phyloP scores from a whole-genome alignment of 441 rosid species.

The Jatropha podagrica region DNA sequence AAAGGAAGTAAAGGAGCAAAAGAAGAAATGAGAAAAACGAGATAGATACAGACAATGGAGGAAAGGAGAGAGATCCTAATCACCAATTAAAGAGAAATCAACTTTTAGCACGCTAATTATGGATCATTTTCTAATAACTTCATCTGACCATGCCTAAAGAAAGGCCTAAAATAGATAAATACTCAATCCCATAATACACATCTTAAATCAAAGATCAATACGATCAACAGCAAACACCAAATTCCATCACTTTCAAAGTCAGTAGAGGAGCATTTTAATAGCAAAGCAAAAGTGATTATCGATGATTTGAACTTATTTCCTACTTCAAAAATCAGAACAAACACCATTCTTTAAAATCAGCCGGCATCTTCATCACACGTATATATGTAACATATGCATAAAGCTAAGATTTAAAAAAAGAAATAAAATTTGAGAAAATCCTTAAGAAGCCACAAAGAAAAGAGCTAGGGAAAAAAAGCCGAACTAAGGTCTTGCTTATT shows the following conservation, averaged over 20 bases:
- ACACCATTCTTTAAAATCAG: neutral
- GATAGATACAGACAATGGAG: neutral
- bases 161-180: neutral
- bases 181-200: too few species aligned
- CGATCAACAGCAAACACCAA: neutral
- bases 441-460: neutral
- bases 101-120: neutral
- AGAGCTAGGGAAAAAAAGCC: neutral
- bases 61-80: neutral
- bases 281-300: neutral
- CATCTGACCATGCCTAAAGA: neutral
- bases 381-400: neutral
- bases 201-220: neutral
- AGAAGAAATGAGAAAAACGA: neutral
- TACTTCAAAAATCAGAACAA: neutral
- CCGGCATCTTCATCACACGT: neutral
- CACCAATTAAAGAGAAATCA: neutral
- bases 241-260: neutral
- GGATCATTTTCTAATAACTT: neutral
- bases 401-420: neutral
- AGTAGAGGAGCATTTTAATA: neutral
- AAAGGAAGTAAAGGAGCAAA: neutral
- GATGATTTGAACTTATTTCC: neutral
- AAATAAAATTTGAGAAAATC: neutral
- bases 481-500: neutral